These are phyloP conservation scores for Macrolepiota fuliginosa DNA, from an alignment of 768 basidiomycete genomes.

Conservation along the genomic window DNA sequence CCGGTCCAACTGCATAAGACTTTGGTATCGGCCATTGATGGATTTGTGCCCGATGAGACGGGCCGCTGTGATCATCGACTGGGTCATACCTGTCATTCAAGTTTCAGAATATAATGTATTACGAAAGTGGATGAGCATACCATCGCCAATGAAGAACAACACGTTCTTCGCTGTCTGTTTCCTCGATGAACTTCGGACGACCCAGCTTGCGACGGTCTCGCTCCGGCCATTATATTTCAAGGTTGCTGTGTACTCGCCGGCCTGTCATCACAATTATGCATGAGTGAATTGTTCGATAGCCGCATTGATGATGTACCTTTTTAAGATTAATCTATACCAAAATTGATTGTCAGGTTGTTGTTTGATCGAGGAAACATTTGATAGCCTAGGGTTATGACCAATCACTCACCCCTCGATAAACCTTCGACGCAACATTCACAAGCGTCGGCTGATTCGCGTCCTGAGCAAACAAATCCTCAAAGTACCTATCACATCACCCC, in stretches of 20 bases:
- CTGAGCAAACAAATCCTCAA: slow-evolving; percentile 40
- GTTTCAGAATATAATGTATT: not conserved
- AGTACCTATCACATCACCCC: slow-evolving; percentile 27
- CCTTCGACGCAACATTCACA: slow-evolving; percentile 43
- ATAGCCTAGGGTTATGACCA: too few species aligned
- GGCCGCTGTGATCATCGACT: slow-evolving; percentile 46
- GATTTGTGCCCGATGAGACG: slow-evolving; percentile 44
- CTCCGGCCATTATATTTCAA: slow-evolving; percentile 32
- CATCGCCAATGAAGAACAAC: slow-evolving; percentile 45
- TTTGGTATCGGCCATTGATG: slow-evolving; percentile 44
- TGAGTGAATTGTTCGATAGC: not conserved
- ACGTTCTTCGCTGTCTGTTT: slow-evolving; percentile 40
- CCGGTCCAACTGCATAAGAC: slow-evolving; percentile 46
- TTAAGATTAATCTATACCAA: slow-evolving; percentile 25
- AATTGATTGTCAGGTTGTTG: not conserved
- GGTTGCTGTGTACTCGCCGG: slow-evolving; percentile 38
- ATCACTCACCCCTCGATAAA: slow-evolving; percentile 35
- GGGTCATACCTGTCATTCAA: slow-evolving; percentile 37
- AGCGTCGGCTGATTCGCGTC: slow-evolving; percentile 30
- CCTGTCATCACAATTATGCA: slow-evolving; percentile 17
- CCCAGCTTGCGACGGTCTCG: slow-evolving; percentile 37
- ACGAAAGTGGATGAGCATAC: slow-evolving; percentile 20
- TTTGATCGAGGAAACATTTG: not conserved
- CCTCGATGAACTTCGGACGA: slow-evolving; percentile 32
- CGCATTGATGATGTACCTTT: slow-evolving; percentile 18